These are phyloP conservation scores for Choiromyces venosus DNA, from an alignment of 495 filamentous ascomycete genomes.

Conservation along the genomic window DNA sequence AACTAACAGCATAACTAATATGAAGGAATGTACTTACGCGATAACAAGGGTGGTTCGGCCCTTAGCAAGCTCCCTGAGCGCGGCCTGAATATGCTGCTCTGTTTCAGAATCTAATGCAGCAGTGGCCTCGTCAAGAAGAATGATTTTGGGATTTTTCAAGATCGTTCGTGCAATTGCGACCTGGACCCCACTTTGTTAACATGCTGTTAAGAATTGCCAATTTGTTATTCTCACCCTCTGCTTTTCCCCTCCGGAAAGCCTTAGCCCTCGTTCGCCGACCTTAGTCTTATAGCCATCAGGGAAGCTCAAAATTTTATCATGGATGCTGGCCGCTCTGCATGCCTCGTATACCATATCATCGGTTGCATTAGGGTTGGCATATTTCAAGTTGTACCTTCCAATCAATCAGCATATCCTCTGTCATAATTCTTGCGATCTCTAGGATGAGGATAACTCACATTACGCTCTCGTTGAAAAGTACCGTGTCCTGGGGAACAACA, in stretches of 20 bases:
- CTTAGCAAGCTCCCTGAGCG: slow-evolving; percentile 68
- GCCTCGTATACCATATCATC: slow-evolving; percentile 87
- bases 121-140: slow-evolving; percentile 93
- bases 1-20: background rate
- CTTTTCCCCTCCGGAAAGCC: slow-evolving; percentile 91
- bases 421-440: background rate
- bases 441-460: slow-evolving; percentile 50
- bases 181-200: background rate
- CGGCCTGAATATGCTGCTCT: slow-evolving; percentile 89
- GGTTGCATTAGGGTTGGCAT: slow-evolving; percentile 78
- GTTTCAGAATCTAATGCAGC: slow-evolving; percentile 93
- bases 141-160: slow-evolving; percentile 89
- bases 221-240: slow-evolving; percentile 53
- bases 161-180: slow-evolving; percentile 96
- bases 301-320: slow-evolving; percentile 90
- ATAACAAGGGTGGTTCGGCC: slow-evolving; percentile 83
- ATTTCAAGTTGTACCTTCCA: slow-evolving; percentile 72
- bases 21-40: slow-evolving; percentile 42
- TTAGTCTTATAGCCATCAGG: slow-evolving; percentile 87
- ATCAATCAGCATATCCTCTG: background rate
- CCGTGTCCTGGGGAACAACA: slow-evolving; percentile 93
- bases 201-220: background rate
- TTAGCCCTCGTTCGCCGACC: slow-evolving; percentile 89
- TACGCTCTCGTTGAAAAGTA: slow-evolving; percentile 91
- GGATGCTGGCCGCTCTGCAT: slow-evolving; percentile 85